phyloP scores from a whole-genome alignment of 2,329 filamentous ascomycete species.

The Shiraia bambusicola region DNA sequence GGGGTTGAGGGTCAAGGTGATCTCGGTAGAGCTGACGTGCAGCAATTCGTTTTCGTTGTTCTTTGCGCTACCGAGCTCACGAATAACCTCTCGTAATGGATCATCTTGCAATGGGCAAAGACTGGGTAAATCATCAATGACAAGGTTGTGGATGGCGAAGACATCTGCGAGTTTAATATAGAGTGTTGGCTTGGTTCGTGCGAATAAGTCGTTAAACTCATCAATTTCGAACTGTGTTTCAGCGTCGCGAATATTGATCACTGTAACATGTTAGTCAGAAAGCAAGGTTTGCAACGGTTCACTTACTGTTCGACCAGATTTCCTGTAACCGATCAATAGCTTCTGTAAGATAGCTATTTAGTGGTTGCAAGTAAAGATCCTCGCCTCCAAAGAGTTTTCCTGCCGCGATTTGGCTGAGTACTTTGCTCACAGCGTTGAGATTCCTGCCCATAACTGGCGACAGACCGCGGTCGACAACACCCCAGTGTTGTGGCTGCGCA shows the following conservation, averaged over 20 bases:
- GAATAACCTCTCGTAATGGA: conserved; percentile 83
- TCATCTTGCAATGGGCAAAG: conserved; percentile 84
- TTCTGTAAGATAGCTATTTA: conserved; percentile 88
- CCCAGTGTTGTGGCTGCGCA: conserved; percentile 86
- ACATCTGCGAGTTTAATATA: conserved; percentile 99
- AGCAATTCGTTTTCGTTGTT: conserved; percentile 93
- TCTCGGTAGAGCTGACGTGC: conserved; percentile 82
- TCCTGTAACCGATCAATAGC: conserved; percentile 77
- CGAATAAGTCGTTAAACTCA: conserved; percentile 97
- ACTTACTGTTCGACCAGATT: conserved; percentile 67
- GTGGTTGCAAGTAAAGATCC: conserved; percentile 90
- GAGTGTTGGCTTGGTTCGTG: conserved; percentile 93
- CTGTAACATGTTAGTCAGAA: conserved; percentile 45
- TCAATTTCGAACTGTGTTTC: conserved; percentile 97
- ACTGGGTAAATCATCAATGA: conserved; percentile 73
- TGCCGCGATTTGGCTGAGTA: conserved; percentile 84
- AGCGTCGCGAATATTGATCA: conserved; percentile 82
- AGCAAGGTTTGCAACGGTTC: not conserved
- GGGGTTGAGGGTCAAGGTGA: conserved; percentile 85
- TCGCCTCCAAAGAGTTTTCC: conserved; percentile 90
- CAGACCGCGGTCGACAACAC: conserved; percentile 85
- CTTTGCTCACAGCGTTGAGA: conserved; percentile 84
- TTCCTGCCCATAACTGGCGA: conserved; percentile 93
- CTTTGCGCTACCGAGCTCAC: conserved; percentile 93
- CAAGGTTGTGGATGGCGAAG: conserved; percentile 89